Evolutionary conservation across 768 basidiomycete species (phyloP).

Genomic region (Mycena polygramma): DNA sequence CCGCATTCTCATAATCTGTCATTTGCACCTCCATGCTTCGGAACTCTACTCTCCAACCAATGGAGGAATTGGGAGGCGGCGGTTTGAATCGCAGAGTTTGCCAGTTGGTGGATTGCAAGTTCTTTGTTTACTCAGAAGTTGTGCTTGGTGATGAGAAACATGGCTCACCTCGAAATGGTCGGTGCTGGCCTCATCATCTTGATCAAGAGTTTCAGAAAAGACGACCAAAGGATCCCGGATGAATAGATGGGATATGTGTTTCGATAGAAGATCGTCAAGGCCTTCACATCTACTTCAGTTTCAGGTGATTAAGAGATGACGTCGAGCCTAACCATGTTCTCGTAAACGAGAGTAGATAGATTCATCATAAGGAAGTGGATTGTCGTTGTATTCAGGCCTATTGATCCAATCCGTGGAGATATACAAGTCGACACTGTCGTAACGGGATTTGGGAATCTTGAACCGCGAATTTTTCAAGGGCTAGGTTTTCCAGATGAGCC

Average conservation of each 20-base stretch:
- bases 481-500: conserved; percentile 53
- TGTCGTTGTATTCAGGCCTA: conserved; percentile 95
- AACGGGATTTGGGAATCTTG: conserved; percentile 95
- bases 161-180: conserved; percentile 93
- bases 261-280: conserved; percentile 88
- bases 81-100: conserved; percentile 99
- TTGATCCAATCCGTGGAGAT: conserved; percentile 90
- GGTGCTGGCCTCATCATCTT: conserved; percentile 87
- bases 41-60: conserved; percentile 99
- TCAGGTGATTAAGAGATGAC: background rate
- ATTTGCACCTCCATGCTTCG: conserved; percentile 99
- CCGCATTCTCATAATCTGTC: conserved; percentile 99
- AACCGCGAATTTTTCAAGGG: conserved; percentile 82
- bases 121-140: conserved; percentile 59
- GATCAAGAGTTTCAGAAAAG: conserved; percentile 93
- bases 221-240: conserved; percentile 97
- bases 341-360: conserved; percentile 79
- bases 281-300: conserved; percentile 57
- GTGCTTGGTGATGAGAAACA: background rate
- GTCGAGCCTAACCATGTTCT: conserved; percentile 73
- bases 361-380: conserved; percentile 81
- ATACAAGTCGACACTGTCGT: conserved; percentile 96
- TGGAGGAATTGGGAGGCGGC: conserved; percentile 90
- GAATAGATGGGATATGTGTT: conserved; percentile 95
- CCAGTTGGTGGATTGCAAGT: conserved; percentile 99